Evolutionary conservation across 768 basidiomycete genomes (phyloP).

Genomic region (Suillus spraguei): DNA sequence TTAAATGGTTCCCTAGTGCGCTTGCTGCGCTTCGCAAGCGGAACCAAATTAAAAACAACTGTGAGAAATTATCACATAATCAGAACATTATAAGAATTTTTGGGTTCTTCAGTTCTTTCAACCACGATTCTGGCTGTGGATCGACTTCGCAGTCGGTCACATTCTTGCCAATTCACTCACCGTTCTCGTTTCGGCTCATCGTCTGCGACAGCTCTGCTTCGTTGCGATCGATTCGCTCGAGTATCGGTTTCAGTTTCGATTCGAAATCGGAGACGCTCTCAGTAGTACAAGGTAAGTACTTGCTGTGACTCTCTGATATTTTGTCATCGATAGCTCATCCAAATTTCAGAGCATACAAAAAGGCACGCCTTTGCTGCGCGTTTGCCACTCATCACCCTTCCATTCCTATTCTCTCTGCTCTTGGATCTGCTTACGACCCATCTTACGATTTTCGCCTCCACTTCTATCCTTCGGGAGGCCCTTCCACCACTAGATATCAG

Average conservation of each 20-base stretch:
- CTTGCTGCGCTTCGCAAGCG: conserved; percentile 4
- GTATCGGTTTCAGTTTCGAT: conserved; percentile 32
- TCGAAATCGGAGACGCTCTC: conserved; percentile 16
- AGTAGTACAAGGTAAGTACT: conserved; percentile 22
- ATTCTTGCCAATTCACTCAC: conserved; percentile 36
- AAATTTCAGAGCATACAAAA: conserved; percentile 50
- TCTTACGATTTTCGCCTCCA: conserved; percentile 59
- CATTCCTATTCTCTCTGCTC: conserved; percentile 33
- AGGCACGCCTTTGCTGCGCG: conserved; percentile 95
- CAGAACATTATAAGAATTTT: conserved; percentile 29
- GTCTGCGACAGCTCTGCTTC: conserved; percentile 46
- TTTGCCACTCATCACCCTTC: conserved; percentile 57
- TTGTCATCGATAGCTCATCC: conserved; percentile 23
- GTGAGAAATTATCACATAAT: conserved; percentile 34
- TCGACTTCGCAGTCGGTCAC: conserved; percentile 50
- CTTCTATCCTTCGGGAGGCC: conserved; percentile 43
- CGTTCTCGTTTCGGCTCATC: conserved; percentile 34
- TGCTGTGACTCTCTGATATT: conserved; percentile 11
- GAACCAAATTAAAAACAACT: conserved; percentile 11
- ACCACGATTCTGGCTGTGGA: conserved; percentile 42
- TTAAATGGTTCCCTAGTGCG: neutral
- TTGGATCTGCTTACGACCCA: conserved; percentile 59
- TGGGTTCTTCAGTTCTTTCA: conserved; percentile 22
- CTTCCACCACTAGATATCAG: conserved; percentile 42
- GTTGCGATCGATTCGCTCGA: conserved; percentile 38